Evolutionary conservation across 768 basidiomycete genomes (phyloP).

Genomic region (Suillus weaverae): DNA sequence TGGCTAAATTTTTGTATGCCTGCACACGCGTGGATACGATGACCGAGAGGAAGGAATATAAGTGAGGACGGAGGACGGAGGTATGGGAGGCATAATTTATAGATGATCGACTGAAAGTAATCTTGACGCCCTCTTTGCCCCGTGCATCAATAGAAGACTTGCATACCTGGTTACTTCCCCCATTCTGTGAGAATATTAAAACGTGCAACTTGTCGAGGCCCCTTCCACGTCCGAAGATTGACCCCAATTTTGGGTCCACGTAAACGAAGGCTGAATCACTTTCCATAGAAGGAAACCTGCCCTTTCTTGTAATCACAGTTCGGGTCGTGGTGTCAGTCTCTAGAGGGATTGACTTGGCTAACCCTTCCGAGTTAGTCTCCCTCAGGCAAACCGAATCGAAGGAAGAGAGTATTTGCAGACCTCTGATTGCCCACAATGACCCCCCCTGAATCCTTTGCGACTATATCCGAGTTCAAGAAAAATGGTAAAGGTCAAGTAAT

Average conservation of each 20-base stretch:
- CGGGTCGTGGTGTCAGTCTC: background rate
- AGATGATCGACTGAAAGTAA: slow-evolving; percentile 10
- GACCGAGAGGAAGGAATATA: slow-evolving; percentile 5
- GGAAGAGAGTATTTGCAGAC: background rate
- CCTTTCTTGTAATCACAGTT: background rate
- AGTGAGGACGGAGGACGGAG: slow-evolving; percentile 7
- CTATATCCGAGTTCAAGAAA: background rate
- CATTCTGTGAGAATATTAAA: slow-evolving; percentile 18
- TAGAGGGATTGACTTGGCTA: background rate
- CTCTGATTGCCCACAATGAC: background rate
- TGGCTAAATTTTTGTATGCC: slow-evolving; percentile 24
- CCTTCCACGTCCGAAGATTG: background rate
- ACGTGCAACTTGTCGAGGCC: background rate
- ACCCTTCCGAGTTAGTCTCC: background rate
- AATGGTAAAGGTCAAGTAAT: background rate
- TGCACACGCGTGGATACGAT: slow-evolving; percentile 19
- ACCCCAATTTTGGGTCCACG: background rate
- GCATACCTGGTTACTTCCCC: slow-evolving; percentile 22
- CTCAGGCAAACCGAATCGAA: background rate
- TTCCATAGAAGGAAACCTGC: background rate
- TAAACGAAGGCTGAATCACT: background rate
- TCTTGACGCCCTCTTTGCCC: slow-evolving; percentile 12
- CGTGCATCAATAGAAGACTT: slow-evolving; percentile 22
- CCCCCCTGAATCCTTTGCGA: background rate
- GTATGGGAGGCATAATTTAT: slow-evolving; percentile 23